These are phyloP conservation scores for Nothophaeocryptopus gaeumannii DNA, from an alignment of 2,329 filamentous ascomycete species.

Conservation along the genomic window DNA sequence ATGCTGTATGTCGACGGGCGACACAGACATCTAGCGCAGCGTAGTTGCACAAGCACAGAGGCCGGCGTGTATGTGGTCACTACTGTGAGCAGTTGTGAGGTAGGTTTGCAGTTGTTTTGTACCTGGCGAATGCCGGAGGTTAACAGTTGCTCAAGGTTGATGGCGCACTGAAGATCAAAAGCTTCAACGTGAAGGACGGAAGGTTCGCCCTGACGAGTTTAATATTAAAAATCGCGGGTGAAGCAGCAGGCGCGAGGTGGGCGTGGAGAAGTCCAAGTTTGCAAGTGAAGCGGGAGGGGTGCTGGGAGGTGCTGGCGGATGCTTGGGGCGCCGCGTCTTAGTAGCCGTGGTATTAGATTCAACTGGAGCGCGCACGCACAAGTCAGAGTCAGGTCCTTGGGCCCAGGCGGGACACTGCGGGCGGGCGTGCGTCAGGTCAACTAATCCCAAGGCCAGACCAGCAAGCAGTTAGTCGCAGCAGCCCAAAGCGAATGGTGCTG, in stretches of 20 bases:
- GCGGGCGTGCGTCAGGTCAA: conserved; percentile 6
- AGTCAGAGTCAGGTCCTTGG: conserved; percentile 12
- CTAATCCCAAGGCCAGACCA: no score
- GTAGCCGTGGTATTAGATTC: conserved; percentile 4
- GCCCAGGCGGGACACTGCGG: conserved; percentile 1
- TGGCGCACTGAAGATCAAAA: conserved; percentile 25
- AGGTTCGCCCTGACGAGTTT: conserved; percentile 20
- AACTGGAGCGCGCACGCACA: conserved; percentile 3
- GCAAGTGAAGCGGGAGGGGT: not conserved
- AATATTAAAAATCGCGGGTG: conserved; percentile 17
- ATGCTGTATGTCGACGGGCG: conserved; percentile 1
- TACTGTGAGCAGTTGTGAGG: conserved; percentile 1
- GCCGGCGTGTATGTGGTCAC: not conserved
- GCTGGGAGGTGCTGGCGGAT: not conserved
- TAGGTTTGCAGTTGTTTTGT: conserved; percentile 22
- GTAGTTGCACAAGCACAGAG: not conserved
- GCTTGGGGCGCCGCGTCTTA: conserved; percentile 3
- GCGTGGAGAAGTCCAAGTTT: conserved; percentile 3
- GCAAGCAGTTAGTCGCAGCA: not conserved
- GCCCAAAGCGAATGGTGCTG: no score
- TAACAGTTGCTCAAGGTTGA: conserved; percentile 27
- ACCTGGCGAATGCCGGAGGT: conserved; percentile 24
- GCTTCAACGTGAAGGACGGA: conserved; percentile 16
- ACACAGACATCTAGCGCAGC: conserved; percentile 14
- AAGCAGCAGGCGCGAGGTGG: conserved; percentile 9